Conservation (phyloP, 495 filamentous ascomycete species). For the Lasiosphaeria hispida region DNA sequence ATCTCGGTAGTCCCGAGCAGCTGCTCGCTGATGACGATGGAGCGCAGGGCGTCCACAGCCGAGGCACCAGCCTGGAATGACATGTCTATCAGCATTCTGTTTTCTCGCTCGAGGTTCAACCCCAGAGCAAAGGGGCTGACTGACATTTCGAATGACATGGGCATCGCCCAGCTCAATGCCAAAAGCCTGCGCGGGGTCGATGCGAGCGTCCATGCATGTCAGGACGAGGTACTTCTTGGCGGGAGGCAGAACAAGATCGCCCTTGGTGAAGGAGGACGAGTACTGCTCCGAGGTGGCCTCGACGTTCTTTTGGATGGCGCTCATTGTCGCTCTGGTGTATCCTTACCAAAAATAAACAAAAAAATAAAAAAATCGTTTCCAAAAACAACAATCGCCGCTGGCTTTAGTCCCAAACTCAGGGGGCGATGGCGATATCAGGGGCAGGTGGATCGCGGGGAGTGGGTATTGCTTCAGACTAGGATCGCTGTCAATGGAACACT, state of each 20-base stretch:
- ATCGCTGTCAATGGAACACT: too few relatives aligned
- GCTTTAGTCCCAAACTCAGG: too few relatives aligned
- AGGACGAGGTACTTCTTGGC: constrained; percentile 64
- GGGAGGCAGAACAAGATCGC: constrained; percentile 67
- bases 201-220: constrained; percentile 84
- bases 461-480: too few relatives aligned
- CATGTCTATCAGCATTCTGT: constrained; percentile 2
- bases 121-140: background rate
- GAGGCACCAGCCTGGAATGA: constrained; percentile 55
- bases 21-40: constrained; percentile 77
- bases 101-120: background rate
- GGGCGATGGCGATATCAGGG: too few relatives aligned
- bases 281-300: constrained; percentile 59
- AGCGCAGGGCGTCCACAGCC: constrained; percentile 66
- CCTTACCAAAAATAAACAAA: too few relatives aligned
- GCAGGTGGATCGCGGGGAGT: too few relatives aligned
- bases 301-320: constrained; percentile 54
- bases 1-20: constrained; percentile 77
- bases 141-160: constrained; percentile 74
- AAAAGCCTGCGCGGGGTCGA: constrained; percentile 68
- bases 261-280: constrained; percentile 59
- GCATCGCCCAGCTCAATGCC: constrained; percentile 75
- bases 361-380: too few relatives aligned
- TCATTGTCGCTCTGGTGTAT: constrained; percentile 17
- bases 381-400: too few relatives aligned